Evolutionary conservation across 495 filamentous ascomycete genomes (phyloP).

Genomic region (Tetracladium setigerum): DNA sequence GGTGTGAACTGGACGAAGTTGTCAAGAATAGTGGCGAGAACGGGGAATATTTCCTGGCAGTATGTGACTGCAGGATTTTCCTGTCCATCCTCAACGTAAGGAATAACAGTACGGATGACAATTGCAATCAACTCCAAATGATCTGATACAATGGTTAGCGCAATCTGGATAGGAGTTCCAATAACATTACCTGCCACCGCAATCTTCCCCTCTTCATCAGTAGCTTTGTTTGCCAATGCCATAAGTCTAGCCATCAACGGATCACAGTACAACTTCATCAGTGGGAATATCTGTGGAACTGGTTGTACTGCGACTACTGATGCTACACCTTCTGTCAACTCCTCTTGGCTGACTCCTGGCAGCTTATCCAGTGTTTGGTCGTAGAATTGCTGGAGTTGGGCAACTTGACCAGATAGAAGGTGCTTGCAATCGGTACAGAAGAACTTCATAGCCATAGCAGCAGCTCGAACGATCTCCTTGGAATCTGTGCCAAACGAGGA

Average conservation of each 20-base stretch:
- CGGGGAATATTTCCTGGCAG: constrained; percentile 84
- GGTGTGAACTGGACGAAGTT: constrained; percentile 78
- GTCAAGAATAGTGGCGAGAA: constrained; percentile 74
- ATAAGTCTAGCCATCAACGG: constrained; percentile 83
- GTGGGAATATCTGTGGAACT: constrained; percentile 65
- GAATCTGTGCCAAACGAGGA: constrained; percentile 79
- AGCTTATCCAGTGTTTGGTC: constrained; percentile 78
- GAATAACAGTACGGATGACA: constrained; percentile 73
- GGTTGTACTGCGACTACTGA: constrained; percentile 85
- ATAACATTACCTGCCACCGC: constrained; percentile 63
- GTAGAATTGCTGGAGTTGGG: constrained; percentile 86
- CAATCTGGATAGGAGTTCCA: background rate
- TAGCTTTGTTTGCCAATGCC: constrained; percentile 76
- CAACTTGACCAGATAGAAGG: constrained; percentile 69
- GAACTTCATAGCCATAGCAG: constrained; percentile 92
- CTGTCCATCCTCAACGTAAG: constrained; percentile 61
- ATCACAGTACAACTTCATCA: constrained; percentile 88
- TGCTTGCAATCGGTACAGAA: constrained; percentile 91
- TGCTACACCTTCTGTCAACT: constrained; percentile 91
- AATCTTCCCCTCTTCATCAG: constrained; percentile 69
- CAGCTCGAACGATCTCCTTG: constrained; percentile 80
- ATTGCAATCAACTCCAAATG: constrained; percentile 86
- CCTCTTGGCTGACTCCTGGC: constrained; percentile 79
- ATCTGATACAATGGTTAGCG: constrained; percentile 45
- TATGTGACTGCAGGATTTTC: constrained; percentile 93